These are phyloP conservation scores for Tubosaeta sp. DNA, from an alignment of 768 basidiomycete genomes.

Conservation along the genomic window DNA sequence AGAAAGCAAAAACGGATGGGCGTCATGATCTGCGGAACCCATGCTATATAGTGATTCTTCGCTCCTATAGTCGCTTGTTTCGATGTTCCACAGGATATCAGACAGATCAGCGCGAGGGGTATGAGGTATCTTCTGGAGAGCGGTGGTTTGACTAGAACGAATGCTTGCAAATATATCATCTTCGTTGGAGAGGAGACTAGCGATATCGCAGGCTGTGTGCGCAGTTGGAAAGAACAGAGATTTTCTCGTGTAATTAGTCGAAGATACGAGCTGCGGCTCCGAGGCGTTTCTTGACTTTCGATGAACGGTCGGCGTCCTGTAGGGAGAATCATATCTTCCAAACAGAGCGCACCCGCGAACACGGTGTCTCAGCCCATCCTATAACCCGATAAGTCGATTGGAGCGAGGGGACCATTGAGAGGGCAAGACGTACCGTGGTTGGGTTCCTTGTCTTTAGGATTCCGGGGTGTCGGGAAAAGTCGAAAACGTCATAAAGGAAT, in stretches of 20 bases:
- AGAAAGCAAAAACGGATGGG: conserved; percentile 20
- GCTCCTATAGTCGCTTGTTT: background rate
- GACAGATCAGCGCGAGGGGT: background rate
- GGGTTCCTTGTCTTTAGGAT: background rate
- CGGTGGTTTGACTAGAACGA: background rate
- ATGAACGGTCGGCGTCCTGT: background rate
- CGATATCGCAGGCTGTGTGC: conserved; percentile 9
- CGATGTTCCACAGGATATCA: background rate
- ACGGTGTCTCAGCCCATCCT: background rate
- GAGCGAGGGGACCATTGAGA: background rate
- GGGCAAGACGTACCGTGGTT: conserved; percentile 7
- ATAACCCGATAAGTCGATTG: background rate
- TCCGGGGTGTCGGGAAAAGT: conserved; percentile 12
- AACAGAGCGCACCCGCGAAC: conserved; percentile 3
- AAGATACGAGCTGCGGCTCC: conserved; percentile 19
- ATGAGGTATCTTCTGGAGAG: background rate
- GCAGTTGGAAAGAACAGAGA: conserved; percentile 14
- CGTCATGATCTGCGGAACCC: conserved; percentile 25
- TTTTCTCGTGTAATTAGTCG: conserved; percentile 14
- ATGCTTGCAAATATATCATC: background rate
- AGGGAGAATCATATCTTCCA: background rate
- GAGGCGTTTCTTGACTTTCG: conserved; percentile 17
- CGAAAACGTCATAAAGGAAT: conserved; percentile 20
- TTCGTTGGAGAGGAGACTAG: background rate
- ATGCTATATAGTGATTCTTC: conserved; percentile 25